Evolutionary conservation across 306 rosid genomes (phyloP).

Genomic region (Cotoneaster glaucophyllus): DNA sequence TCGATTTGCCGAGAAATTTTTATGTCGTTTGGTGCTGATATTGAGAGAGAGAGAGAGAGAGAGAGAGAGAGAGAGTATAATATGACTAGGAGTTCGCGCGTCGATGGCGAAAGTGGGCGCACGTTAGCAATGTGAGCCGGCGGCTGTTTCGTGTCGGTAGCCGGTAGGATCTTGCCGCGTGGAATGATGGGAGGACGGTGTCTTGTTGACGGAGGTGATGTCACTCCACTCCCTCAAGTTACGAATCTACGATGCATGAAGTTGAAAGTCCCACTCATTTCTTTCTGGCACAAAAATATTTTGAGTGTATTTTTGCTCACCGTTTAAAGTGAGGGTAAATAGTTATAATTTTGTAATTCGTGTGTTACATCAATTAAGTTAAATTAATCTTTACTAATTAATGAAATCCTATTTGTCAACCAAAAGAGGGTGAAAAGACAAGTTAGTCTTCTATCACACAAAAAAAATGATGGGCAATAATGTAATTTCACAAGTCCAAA

Average conservation of each 20-base stretch:
- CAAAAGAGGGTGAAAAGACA: no score
- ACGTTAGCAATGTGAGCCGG: constrained; percentile 29
- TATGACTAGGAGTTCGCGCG: neutral
- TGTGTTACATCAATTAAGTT: no score
- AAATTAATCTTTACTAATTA: no score
- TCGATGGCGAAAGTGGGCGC: constrained; percentile 8
- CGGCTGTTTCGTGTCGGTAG: constrained; percentile 47
- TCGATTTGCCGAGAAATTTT: constrained; percentile 5
- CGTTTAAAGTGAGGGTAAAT: no score
- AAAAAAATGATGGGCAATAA: no score
- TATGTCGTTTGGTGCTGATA: constrained; percentile 2
- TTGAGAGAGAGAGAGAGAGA: neutral
- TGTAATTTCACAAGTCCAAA: no score
- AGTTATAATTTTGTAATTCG: no score
- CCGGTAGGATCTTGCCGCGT: constrained; percentile 22
- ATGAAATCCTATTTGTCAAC: no score
- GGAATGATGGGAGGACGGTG: constrained; percentile 20
- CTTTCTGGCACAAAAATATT: no score
- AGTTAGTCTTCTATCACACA: no score
- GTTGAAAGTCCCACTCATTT: neutral
- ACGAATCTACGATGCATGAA: neutral
- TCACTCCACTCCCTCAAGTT: neutral
- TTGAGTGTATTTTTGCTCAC: no score
- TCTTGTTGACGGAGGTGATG: neutral
- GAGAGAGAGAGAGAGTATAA: neutral